Conservation (phyloP, 2,329 filamentous ascomycete genomes). For the Davidsoniella neocaledoniae region DNA sequence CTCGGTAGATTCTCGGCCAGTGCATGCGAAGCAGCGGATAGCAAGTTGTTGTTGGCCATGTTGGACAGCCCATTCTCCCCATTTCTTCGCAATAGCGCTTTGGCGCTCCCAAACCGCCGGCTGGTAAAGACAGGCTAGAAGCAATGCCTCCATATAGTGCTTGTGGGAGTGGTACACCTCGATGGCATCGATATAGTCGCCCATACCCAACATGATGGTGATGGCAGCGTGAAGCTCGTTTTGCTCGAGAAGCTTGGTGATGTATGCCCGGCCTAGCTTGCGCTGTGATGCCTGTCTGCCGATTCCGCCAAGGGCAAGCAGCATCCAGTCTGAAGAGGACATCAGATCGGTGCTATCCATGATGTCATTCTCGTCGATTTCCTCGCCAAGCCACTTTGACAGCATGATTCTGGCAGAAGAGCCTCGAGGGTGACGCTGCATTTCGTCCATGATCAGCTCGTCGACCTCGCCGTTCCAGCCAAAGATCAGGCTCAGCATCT, state of each 20-base stretch:
- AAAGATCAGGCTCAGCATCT: conserved; percentile 90
- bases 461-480: conserved; percentile 82
- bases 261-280: conserved; percentile 78
- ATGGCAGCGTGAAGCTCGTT: conserved; percentile 85
- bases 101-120: conserved; percentile 84
- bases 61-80: conserved; percentile 82
- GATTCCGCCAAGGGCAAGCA: conserved; percentile 79
- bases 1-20: conserved; percentile 66
- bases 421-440: conserved; percentile 53
- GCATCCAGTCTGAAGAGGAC: conserved; percentile 92
- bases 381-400: conserved; percentile 82
- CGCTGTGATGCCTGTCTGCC: conserved; percentile 61
- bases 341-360: conserved; percentile 67
- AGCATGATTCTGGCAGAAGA: conserved; percentile 69
- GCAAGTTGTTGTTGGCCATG: conserved; percentile 80
- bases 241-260: conserved; percentile 74
- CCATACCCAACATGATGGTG: conserved; percentile 81
- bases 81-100: conserved; percentile 73
- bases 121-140: conserved; percentile 69
- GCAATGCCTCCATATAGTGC: conserved; percentile 80
- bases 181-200: conserved; percentile 84
- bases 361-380: conserved; percentile 59
- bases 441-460: conserved; percentile 68
- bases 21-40: conserved; percentile 85
- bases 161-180: conserved; percentile 90